A percentile compares a stretch with the other conserved stretches of the same genome.
Evolutionary conservation across 441 rosid species (phyloP).

Genomic region (Populus hybrid): DNA sequence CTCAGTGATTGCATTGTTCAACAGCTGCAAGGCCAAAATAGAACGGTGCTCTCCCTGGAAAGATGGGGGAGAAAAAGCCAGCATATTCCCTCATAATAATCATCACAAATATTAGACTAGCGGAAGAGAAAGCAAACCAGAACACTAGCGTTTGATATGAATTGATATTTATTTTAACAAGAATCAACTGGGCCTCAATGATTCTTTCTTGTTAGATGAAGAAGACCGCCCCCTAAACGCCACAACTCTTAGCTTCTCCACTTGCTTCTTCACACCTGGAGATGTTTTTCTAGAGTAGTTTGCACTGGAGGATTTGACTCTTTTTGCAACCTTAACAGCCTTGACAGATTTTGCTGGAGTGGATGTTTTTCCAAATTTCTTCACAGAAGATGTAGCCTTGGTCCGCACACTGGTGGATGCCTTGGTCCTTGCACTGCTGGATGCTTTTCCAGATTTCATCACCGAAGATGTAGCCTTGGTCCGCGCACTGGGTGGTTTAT

Average conservation of each 20-base stretch:
- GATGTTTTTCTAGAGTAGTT: slow-evolving; percentile 22
- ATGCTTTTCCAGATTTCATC: slow-evolving; percentile 27
- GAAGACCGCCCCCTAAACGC: slow-evolving; percentile 59
- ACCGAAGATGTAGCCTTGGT: slow-evolving; percentile 22
- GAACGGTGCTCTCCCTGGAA: background rate
- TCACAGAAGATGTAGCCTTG: slow-evolving; percentile 21
- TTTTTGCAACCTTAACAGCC: slow-evolving; percentile 28
- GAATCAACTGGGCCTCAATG: slow-evolving; percentile 26
- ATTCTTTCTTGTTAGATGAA: slow-evolving; percentile 36
- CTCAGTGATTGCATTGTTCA: background rate
- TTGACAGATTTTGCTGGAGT: slow-evolving; percentile 39
- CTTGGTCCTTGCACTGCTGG: background rate
- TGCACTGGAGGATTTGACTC: slow-evolving; percentile 18
- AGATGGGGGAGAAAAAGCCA: background rate
- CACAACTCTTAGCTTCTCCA: slow-evolving; percentile 55
- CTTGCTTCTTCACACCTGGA: slow-evolving; percentile 16
- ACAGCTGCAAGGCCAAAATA: background rate
- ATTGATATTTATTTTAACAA: background rate
- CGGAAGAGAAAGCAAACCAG: background rate
- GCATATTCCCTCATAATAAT: background rate
- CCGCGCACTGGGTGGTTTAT: slow-evolving; percentile 25
- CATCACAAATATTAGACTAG: background rate
- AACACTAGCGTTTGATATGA: background rate
- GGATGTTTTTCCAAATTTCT: slow-evolving; percentile 28
- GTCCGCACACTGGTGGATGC: slow-evolving; percentile 1